Evolutionary conservation across 108 stramenopile species (phyloP).

Genomic region (Epithemia pelagica): DNA sequence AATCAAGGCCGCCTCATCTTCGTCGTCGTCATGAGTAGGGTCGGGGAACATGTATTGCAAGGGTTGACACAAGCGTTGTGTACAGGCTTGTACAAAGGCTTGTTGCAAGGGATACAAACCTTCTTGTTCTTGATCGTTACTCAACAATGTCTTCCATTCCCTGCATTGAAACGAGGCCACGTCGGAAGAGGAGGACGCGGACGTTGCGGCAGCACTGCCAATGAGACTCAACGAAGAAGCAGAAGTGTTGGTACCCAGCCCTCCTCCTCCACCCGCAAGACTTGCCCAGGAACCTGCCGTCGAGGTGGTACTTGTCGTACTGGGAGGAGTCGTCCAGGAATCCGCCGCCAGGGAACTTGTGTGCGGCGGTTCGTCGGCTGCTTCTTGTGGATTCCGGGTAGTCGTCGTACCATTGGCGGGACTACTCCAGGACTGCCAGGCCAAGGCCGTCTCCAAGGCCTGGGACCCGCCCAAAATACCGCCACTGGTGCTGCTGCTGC

Average conservation of each 20-base stretch:
- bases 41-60: slow-evolving; percentile 80
- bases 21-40: slow-evolving; percentile 64
- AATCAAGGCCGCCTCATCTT: no score
- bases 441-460: not conserved
- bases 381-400: not conserved
- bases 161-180: slow-evolving; percentile 60
- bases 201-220: slow-evolving; percentile 28
- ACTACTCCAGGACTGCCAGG: not conserved
- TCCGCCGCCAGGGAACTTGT: not conserved
- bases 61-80: slow-evolving; percentile 59
- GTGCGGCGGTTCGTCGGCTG: not conserved
- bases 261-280: slow-evolving; percentile 21
- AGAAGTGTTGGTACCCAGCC: slow-evolving; percentile 18
- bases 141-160: slow-evolving; percentile 65
- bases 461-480: slow-evolving; percentile 72
- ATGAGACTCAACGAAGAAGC: not conserved
- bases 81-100: slow-evolving; percentile 64
- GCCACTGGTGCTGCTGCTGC: slow-evolving; percentile 15
- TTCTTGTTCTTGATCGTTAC: slow-evolving; percentile 22
- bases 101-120: slow-evolving; percentile 59
- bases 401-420: no score
- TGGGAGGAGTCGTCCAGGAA: slow-evolving; percentile 8
- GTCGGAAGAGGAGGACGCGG: no score
- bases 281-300: slow-evolving; percentile 5
- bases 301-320: slow-evolving; percentile 1